Base-by-base conservation (phyloP, 345 rosid genomes). In the Bretschneidera sinensis region DNA sequence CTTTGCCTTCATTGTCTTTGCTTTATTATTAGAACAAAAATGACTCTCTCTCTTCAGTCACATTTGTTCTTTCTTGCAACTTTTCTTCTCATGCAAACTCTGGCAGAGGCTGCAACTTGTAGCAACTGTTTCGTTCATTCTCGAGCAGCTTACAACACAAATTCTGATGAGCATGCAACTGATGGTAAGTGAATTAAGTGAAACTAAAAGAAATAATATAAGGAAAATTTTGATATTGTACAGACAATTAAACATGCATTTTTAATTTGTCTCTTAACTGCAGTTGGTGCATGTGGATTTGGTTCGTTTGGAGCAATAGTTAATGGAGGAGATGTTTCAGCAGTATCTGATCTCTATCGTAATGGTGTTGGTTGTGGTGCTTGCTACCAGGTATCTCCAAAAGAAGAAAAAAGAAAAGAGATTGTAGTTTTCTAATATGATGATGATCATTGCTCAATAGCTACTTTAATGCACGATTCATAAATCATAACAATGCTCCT, bases 291-390 rank as follows among this genome's bases (percentile, higher is more conserved):
- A 6, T 86, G 92, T 11, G 88, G 85, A 24, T 86, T 63, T 57
- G 92, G 92, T 49, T 63, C 85, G n/a, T 86, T 79, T 58, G 92
- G 89, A 53, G 89, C 88, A 35, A 81, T 83, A 21, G 28, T 83
- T 35, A 83, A 81, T 17, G 89, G 76, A 24, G 89, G 89, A 33
- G 82, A 86, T 83, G 88, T 86, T 24, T 74, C 89, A 19, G 77
- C 92, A 49, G 89, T 76, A 14, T 81, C 87, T 43, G 73, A 71
- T 39, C 92, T 86, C 71, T 86, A 79, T 35, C 80, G 89, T 14
- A 55, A 59, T 33, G 89, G 92, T 17, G 61, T 83, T 17, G 92
- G 92, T n/a, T 86, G 92, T 39, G 89, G 92, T 24, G 85, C 85
- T 74, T 86, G 89, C 82, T 86, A 81, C 75, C 92, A 83, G 81